Evolutionary conservation across 108 stramenopile species (phyloP).

Genomic region (Chaetoceros muelleri): DNA sequence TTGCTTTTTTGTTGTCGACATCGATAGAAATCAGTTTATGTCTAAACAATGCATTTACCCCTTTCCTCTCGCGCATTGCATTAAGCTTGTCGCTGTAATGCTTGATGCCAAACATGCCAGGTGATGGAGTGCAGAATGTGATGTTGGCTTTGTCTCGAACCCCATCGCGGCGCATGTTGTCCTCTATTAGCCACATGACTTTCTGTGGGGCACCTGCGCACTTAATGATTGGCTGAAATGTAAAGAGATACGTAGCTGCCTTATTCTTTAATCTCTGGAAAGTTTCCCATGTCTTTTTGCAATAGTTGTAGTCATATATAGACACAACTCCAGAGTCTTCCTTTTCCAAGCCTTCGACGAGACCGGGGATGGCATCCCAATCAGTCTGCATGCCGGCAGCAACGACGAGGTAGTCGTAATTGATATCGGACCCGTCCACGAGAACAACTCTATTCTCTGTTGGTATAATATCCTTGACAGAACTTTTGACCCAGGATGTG

Average conservation of each 20-base stretch:
- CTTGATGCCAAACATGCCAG: constrained; percentile 22
- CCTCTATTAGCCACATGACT: constrained; percentile 36
- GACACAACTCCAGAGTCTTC: constrained; percentile 23
- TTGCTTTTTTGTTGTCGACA: constrained; percentile 16
- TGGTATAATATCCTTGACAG: constrained; percentile 13
- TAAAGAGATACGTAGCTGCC: constrained; percentile 24
- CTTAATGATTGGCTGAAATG: constrained; percentile 26
- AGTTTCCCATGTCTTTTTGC: constrained; percentile 7
- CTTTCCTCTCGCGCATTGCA: constrained; percentile 9
- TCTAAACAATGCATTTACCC: constrained; percentile 12
- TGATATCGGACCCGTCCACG: constrained; percentile 14
- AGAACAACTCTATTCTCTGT: constrained; percentile 18
- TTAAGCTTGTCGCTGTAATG: constrained; percentile 23
- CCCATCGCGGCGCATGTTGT: constrained; percentile 11
- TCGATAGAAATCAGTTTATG: constrained; percentile 18
- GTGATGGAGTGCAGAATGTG: constrained; percentile 12
- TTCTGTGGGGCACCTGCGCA: constrained; percentile 41
- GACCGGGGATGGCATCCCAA: constrained; percentile 26
- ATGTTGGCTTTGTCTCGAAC: constrained; percentile 13
- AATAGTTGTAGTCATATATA: constrained; percentile 17
- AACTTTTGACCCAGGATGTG: constrained; percentile 11
- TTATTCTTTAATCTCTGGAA: no score
- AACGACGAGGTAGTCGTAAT: constrained; percentile 35
- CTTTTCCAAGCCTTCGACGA: constrained; percentile 19
- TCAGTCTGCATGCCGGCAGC: constrained; percentile 29